These are phyloP conservation scores for Neonectria hederae DNA, from an alignment of 2,329 filamentous ascomycete species.

Conservation along the genomic window DNA sequence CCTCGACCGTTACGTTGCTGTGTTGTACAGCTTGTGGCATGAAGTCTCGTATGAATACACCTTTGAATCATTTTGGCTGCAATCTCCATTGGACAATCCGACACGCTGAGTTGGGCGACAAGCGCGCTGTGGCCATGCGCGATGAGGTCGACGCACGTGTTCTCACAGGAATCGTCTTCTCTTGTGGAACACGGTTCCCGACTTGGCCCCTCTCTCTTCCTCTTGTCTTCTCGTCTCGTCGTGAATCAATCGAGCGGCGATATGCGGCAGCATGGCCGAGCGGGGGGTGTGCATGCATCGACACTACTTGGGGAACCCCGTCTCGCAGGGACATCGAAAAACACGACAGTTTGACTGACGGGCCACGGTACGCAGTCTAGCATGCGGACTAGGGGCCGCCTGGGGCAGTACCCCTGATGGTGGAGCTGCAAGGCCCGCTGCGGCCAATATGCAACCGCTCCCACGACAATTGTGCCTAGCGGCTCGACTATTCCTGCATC, in stretches of 20 bases:
- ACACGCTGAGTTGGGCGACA: constrained; percentile 3
- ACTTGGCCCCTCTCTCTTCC: constrained; percentile 10
- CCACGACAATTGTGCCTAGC: constrained; percentile 37
- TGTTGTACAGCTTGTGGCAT: not conserved
- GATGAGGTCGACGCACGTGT: constrained; percentile 22
- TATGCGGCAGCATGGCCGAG: constrained; percentile 37
- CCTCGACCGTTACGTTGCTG: constrained; percentile 5
- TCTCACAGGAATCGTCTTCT: constrained; percentile 21
- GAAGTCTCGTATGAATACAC: not conserved
- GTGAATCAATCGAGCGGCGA: constrained; percentile 34
- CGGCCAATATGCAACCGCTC: constrained; percentile 36
- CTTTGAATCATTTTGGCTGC: constrained; percentile 13
- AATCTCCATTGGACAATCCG: constrained; percentile 2
- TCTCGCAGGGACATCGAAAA: constrained; percentile 23
- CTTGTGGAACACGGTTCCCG: not conserved
- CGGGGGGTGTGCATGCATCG: constrained; percentile 36
- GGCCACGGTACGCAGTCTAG: constrained; percentile 27
- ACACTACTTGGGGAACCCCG: constrained; percentile 10
- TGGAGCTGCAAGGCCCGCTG: constrained; percentile 41
- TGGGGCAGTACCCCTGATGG: constrained; percentile 36
- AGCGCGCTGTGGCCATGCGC: constrained; percentile 12
- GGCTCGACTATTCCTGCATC: constrained; percentile 35
- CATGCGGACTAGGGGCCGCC: constrained; percentile 33
- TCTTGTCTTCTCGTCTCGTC: constrained; percentile 11
- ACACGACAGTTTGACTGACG: constrained; percentile 30